A percentile compares a stretch with the other conserved stretches of the same genome.
Conservation (phyloP, 495 filamentous ascomycete species). For the Penicillium tannophilum region DNA sequence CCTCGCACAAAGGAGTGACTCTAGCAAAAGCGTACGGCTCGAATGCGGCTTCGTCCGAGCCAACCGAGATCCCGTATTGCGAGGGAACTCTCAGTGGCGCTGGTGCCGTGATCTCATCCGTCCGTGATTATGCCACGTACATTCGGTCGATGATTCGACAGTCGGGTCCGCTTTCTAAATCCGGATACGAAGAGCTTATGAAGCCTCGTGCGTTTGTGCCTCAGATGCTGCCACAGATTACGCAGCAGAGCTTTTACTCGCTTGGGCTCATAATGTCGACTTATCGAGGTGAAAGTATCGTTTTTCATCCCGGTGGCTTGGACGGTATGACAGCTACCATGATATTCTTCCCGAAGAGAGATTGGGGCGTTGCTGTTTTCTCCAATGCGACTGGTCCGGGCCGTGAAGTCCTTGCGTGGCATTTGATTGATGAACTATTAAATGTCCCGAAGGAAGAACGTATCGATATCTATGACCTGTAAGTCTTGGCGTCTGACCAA, state of each 20-base stretch:
- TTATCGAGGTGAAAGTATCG: constrained; percentile 19
- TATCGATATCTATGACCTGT: background rate
- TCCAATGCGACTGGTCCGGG: background rate
- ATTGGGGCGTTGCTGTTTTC: background rate
- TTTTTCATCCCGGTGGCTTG: constrained; percentile 51
- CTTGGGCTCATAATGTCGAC: constrained; percentile 6
- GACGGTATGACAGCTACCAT: background rate
- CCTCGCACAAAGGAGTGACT: background rate
- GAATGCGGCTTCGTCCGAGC: constrained; percentile 13
- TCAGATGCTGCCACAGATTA: background rate
- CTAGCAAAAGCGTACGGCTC: constrained; percentile 38
- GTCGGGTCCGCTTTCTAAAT: constrained; percentile 28
- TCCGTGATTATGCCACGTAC: constrained; percentile 56
- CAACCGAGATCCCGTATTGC: background rate
- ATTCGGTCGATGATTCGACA: constrained; percentile 38
- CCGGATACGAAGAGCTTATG: constrained; percentile 40
- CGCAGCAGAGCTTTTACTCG: background rate
- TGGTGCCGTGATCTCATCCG: constrained; percentile 52
- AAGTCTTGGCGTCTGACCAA: background rate
- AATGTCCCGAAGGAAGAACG: background rate
- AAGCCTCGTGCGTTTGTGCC: constrained; percentile 35
- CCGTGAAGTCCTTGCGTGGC: background rate
- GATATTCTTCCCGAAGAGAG: background rate
- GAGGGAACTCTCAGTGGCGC: constrained; percentile 47
- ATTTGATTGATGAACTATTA: background rate